A percentile compares a stretch with the other conserved stretches of the same genome.
phyloP scores from a whole-genome alignment of 1,139 yeast species.

The Suhomyces coccinellae region DNA sequence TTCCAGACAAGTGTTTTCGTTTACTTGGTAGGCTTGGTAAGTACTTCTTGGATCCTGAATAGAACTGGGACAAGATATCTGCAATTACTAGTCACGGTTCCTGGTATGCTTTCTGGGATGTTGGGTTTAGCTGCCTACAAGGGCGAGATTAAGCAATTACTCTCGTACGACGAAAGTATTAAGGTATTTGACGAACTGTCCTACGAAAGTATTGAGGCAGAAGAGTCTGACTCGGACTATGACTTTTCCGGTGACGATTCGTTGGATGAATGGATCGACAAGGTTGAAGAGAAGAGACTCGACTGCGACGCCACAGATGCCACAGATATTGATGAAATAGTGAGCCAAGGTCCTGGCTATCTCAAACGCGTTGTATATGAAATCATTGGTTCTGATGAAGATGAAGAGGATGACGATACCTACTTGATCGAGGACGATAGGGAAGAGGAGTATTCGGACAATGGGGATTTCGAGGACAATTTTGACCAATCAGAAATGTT shows the following conservation, averaged over 20 bases:
- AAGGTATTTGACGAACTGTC: constrained; percentile 18
- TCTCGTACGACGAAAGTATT: constrained; percentile 16
- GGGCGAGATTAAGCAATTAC: constrained; percentile 37
- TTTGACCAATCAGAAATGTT: constrained; percentile 17
- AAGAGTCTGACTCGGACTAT: constrained; percentile 17
- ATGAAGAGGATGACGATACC: constrained; percentile 31
- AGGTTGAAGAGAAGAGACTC: constrained; percentile 22
- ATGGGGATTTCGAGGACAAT: constrained; percentile 12
- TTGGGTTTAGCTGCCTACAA: constrained; percentile 32
- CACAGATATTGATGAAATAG: constrained; percentile 17
- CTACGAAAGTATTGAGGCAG: constrained; percentile 22
- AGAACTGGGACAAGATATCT: constrained; percentile 58
- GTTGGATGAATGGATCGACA: constrained; percentile 25
- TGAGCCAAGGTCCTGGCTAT: constrained; percentile 4
- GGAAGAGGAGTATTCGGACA: constrained; percentile 14
- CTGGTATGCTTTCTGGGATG: constrained; percentile 44
- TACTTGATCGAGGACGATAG: constrained; percentile 20
- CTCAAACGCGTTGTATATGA: constrained; percentile 8
- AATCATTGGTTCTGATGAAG: constrained; percentile 22
- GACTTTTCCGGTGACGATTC: constrained; percentile 21
- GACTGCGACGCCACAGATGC: constrained; percentile 12
- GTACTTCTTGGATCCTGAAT: constrained; percentile 44
- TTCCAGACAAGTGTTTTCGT: constrained; percentile 43
- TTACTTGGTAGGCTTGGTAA: constrained; percentile 45
- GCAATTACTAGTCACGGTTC: constrained; percentile 64